Evolutionary conservation across 1,139 yeast genomes (phyloP).

Genomic region (Taphrina sp.): DNA sequence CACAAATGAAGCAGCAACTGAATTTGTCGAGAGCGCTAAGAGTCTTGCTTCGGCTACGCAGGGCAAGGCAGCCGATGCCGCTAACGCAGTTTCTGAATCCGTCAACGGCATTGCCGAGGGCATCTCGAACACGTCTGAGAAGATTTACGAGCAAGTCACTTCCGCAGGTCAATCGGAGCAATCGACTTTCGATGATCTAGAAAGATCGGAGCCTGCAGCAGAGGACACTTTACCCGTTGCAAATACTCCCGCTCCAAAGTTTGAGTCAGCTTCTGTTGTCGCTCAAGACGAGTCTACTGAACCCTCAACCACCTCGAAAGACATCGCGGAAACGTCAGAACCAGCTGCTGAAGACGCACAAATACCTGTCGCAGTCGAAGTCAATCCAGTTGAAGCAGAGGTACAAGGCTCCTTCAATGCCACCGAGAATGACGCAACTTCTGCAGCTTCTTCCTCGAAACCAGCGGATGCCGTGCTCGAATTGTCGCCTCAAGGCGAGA

Average conservation of each 20-base stretch:
- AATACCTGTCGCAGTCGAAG: not conserved
- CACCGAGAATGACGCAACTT: slow-evolving; percentile 4
- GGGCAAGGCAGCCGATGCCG: not conserved
- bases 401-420: slow-evolving; percentile 7
- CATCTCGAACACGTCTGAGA: too few relatives aligned
- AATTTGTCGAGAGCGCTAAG: not conserved
- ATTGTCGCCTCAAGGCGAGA: slow-evolving; percentile 17
- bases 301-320: not conserved
- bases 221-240: slow-evolving; percentile 5
- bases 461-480: slow-evolving; percentile 22
- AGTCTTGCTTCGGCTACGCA: not conserved
- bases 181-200: not conserved
- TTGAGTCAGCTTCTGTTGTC: not conserved
- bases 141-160: not conserved
- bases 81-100: not conserved
- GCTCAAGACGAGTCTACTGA: not conserved
- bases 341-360: slow-evolving; percentile 31
- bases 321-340: slow-evolving; percentile 6
- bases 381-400: slow-evolving; percentile 11
- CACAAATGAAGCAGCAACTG: not conserved
- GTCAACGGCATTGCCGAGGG: not conserved
- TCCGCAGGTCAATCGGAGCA: not conserved
- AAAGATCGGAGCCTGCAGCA: slow-evolving; percentile 18
- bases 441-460: slow-evolving; percentile 1
- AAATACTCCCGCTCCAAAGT: not conserved